Evolutionary conservation across 1,284 basidiomycete species (phyloP).

Genomic region (Porphyrellus sp.): DNA sequence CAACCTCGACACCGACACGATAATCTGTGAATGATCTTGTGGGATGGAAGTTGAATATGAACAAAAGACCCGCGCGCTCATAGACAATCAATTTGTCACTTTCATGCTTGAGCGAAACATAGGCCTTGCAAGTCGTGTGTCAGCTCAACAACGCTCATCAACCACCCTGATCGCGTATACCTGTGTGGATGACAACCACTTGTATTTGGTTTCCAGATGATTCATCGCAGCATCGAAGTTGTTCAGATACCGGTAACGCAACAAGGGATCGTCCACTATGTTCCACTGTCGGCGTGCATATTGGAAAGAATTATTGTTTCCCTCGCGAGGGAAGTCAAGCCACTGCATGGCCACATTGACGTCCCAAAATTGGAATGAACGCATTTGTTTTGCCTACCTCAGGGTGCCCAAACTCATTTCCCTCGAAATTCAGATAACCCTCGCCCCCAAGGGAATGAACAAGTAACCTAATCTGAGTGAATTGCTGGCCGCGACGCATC

Average conservation of each 20-base stretch:
- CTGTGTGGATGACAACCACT: slow-evolving; percentile 85
- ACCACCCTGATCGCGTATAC: slow-evolving; percentile 36
- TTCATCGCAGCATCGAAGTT: slow-evolving; percentile 97
- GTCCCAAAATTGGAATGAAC: slow-evolving; percentile 1
- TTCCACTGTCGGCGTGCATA: slow-evolving; percentile 97
- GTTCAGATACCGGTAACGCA: slow-evolving; percentile 92
- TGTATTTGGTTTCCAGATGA: slow-evolving; percentile 70
- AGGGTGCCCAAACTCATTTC: slow-evolving; percentile 97
- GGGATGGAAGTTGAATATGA: slow-evolving; percentile 97
- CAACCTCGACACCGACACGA: slow-evolving; percentile 82
- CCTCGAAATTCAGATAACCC: slow-evolving; percentile 97
- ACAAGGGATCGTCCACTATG: slow-evolving; percentile 78
- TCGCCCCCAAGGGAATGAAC: slow-evolving; percentile 94
- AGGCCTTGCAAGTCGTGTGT: slow-evolving; percentile 53
- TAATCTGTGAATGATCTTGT: slow-evolving; percentile 89
- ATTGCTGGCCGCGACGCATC: background rate
- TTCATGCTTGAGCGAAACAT: slow-evolving; percentile 92
- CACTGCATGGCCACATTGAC: slow-evolving; percentile 53
- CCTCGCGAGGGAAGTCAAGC: slow-evolving; percentile 97
- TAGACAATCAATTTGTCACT: slow-evolving; percentile 89
- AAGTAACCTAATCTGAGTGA: slow-evolving; percentile 57
- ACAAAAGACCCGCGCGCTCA: slow-evolving; percentile 89
- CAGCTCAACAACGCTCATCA: slow-evolving; percentile 2
- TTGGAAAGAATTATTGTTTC: slow-evolving; percentile 94
- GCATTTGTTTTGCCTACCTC: slow-evolving; percentile 54